Conservation (phyloP, 805 yeast species). For the Barnettozyma botsteinii region DNA sequence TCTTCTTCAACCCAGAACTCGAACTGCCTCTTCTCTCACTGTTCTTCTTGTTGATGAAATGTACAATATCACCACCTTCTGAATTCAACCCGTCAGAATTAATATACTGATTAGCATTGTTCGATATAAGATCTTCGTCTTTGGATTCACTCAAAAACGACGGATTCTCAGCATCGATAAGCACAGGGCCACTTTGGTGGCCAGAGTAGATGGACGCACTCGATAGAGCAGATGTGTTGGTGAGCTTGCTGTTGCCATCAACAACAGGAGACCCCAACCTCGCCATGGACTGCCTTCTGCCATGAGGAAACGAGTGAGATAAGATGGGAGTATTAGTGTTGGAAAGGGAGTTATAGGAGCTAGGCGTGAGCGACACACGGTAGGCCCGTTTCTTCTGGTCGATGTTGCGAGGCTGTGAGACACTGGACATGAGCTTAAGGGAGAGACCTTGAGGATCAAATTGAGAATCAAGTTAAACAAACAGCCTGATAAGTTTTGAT, state of each 20-base stretch:
- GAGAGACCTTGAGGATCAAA: too few species aligned
- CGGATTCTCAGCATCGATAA: slow-evolving; percentile 13
- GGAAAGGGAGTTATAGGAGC: too few species aligned
- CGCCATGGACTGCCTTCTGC: slow-evolving; percentile 11
- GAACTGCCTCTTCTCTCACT: neutral
- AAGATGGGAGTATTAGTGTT: too few species aligned
- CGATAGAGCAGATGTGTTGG: neutral
- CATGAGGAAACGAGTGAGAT: neutral
- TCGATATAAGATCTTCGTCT: slow-evolving; percentile 5
- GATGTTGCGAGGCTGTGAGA: too few species aligned
- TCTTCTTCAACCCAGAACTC: slow-evolving; percentile 10
- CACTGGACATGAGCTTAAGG: too few species aligned
- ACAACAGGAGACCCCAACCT: slow-evolving; percentile 8
- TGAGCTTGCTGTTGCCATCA: neutral
- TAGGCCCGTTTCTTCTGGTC: too few species aligned
- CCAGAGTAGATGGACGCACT: slow-evolving; percentile 1
- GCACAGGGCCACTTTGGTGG: slow-evolving; percentile 1
- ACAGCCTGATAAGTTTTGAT: too few species aligned
- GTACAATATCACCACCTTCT: slow-evolving; percentile 25
- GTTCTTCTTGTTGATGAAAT: slow-evolving; percentile 14
- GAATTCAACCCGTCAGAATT: slow-evolving; percentile 14
- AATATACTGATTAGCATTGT: slow-evolving; percentile 10
- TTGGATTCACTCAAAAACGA: slow-evolving; percentile 10
- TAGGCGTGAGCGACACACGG: too few species aligned
- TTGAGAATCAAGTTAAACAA: too few species aligned